These are phyloP conservation scores for Endogone sp. DNA, from an alignment of 192 early-diverging fungal species.

Conservation along the genomic window DNA sequence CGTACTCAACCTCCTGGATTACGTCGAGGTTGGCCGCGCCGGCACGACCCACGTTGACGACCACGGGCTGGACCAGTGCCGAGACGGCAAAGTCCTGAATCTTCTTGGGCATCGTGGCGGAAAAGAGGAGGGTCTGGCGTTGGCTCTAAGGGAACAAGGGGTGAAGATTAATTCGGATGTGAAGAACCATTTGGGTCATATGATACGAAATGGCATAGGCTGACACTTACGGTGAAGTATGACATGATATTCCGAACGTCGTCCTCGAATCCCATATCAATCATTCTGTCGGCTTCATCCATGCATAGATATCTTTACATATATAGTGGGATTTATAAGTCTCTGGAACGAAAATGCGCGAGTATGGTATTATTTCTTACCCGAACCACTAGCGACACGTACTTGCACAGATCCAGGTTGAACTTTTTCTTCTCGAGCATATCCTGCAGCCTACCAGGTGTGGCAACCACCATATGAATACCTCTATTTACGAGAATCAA, in stretches of 20 bases:
- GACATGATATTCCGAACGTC: conserved; percentile 95
- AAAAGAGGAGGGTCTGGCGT: conserved; percentile 94
- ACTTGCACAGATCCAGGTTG: conserved; percentile 85
- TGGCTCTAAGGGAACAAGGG: conserved; percentile 59
- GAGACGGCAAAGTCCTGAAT: conserved; percentile 95
- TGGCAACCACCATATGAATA: conserved; percentile 93
- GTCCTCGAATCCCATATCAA: conserved; percentile 98
- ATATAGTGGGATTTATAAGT: neutral
- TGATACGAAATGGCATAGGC: too few species aligned
- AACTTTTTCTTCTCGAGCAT: conserved; percentile 86
- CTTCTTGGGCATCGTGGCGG: conserved; percentile 91
- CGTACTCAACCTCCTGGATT: conserved; percentile 97
- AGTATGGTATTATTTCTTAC: neutral
- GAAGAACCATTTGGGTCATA: too few species aligned
- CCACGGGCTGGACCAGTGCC: conserved; percentile 82
- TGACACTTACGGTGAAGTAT: conserved; percentile 67
- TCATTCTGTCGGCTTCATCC: conserved; percentile 99
- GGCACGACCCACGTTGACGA: conserved; percentile 97
- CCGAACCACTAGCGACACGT: conserved; percentile 16
- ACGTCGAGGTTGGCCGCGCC: conserved; percentile 96
- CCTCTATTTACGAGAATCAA: conserved; percentile 43
- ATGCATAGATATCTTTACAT: conserved; percentile 66
- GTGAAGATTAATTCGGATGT: too few species aligned
- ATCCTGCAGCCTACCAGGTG: conserved; percentile 91
- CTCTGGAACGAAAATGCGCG: too few species aligned